A percentile compares a stretch with the other conserved stretches of the same genome.
These are phyloP conservation scores for Tillandsia leiboldiana DNA, from an alignment of 176 grass and related monocot species.

Conservation along the genomic window DNA sequence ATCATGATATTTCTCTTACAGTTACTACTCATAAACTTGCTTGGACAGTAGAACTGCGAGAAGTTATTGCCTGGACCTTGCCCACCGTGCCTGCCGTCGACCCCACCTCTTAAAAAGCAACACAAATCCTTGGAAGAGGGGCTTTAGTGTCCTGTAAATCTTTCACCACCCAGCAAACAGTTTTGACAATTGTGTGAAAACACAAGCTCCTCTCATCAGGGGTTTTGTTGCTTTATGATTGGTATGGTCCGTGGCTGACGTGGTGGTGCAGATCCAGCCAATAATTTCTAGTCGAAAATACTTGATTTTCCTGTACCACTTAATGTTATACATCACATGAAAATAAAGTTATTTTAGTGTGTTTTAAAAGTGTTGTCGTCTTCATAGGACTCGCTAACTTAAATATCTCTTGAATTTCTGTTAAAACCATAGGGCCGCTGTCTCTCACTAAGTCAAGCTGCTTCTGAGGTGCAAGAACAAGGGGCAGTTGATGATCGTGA, in stretches of 20 bases:
- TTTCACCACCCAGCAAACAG: too few species aligned
- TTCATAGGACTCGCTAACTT: background rate
- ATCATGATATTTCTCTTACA: background rate
- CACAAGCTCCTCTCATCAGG: too few species aligned
- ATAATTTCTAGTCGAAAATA: background rate
- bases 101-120: too few species aligned
- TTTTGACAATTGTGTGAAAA: too few species aligned
- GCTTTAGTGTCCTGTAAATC: too few species aligned
- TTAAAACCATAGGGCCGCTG: slow-evolving; percentile 41
- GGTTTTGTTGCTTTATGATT: too few species aligned
- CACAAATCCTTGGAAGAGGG: too few species aligned
- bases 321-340: background rate
- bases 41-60: too few species aligned
- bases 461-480: slow-evolving; percentile 60
- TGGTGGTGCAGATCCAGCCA: background rate
- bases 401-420: slow-evolving; percentile 5
- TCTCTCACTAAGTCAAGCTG: slow-evolving; percentile 54
- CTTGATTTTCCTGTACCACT: background rate
- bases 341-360: background rate
- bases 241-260: too few species aligned
- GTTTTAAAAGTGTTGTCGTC: background rate
- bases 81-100: too few species aligned
- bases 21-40: background rate
- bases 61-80: too few species aligned
- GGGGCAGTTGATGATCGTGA: slow-evolving; percentile 80